phyloP scores from a whole-genome alignment of 805 yeast species.

The Nakazawaea siamensis region DNA sequence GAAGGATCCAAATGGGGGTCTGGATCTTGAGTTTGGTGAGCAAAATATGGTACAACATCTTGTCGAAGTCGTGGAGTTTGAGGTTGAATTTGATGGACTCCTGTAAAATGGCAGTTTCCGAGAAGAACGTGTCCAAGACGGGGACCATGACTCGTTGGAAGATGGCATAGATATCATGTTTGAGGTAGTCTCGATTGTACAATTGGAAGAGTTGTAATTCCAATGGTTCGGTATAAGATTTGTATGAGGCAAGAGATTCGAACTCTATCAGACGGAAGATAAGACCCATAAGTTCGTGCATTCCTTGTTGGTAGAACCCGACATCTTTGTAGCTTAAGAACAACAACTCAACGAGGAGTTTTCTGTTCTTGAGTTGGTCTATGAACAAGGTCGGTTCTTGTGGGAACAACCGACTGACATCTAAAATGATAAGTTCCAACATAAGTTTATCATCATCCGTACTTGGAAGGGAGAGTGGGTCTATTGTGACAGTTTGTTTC shows the following conservation, averaged over 20 bases:
- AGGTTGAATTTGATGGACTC: slow-evolving; percentile 42
- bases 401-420: slow-evolving; percentile 46
- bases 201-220: slow-evolving; percentile 29
- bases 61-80: slow-evolving; percentile 41
- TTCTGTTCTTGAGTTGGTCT: slow-evolving; percentile 17
- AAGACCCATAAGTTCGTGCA: slow-evolving; percentile 46
- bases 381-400: slow-evolving; percentile 24
- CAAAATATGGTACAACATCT: slow-evolving; percentile 36
- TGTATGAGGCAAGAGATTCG: slow-evolving; percentile 26
- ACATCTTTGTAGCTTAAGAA: slow-evolving; percentile 43
- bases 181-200: slow-evolving; percentile 28
- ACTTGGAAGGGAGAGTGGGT: slow-evolving; percentile 6
- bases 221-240: slow-evolving; percentile 14
- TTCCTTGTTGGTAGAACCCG: slow-evolving; percentile 41
- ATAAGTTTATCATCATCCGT: slow-evolving; percentile 28
- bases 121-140: slow-evolving; percentile 27
- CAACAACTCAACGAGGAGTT: slow-evolving; percentile 31
- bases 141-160: slow-evolving; percentile 30
- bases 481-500: slow-evolving; percentile 1
- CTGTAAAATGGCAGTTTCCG: slow-evolving; percentile 32
- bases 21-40: slow-evolving; percentile 37
- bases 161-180: slow-evolving; percentile 34
- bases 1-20: slow-evolving; percentile 46
- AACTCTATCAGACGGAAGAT: slow-evolving; percentile 30
- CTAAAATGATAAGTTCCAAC: slow-evolving; percentile 35